phyloP scores from a whole-genome alignment of 1,139 yeast species.

The Taphrina sp. region DNA sequence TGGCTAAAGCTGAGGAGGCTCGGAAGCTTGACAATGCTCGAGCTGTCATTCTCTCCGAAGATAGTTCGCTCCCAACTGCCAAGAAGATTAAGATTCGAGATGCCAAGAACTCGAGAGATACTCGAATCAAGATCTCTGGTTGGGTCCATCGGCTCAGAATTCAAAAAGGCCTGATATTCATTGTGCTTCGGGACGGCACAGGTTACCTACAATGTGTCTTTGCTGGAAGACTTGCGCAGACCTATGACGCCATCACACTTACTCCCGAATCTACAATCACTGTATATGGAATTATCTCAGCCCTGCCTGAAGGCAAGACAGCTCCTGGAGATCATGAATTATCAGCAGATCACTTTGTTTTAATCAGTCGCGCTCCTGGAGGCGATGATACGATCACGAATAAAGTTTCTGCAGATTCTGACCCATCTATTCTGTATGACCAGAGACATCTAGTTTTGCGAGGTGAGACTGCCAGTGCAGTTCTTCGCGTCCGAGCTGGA shows the following conservation, averaged over 20 bases:
- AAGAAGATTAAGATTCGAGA: conserved; percentile 62
- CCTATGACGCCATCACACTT: conserved; percentile 76
- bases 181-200: conserved; percentile 92
- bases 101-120: conserved; percentile 54
- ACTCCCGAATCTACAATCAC: conserved; percentile 84
- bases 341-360: conserved; percentile 80
- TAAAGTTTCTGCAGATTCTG: conserved; percentile 84
- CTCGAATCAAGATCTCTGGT: conserved; percentile 77
- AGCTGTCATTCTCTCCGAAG: conserved; percentile 66
- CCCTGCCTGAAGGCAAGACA: conserved; percentile 90
- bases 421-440: conserved; percentile 74
- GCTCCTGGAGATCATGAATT: conserved; percentile 99
- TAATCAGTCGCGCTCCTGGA: conserved; percentile 90
- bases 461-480: conserved; percentile 93
- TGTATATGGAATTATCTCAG: conserved; percentile 73
- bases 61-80: conserved; percentile 68
- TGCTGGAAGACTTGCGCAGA: conserved; percentile 87
- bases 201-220: conserved; percentile 87
- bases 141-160: conserved; percentile 95
- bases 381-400: conserved; percentile 95
- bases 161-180: conserved; percentile 87
- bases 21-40: conserved; percentile 74
- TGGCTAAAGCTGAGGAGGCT: conserved; percentile 62
- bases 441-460: conserved; percentile 92
- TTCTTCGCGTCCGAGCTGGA: conserved; percentile 90